Percentiles rank a stretch among this genome's conserved stretches.
These are phyloP conservation scores for Irpex sp. DNA, from an alignment of 1,284 basidiomycete genomes.

Conservation along the genomic window DNA sequence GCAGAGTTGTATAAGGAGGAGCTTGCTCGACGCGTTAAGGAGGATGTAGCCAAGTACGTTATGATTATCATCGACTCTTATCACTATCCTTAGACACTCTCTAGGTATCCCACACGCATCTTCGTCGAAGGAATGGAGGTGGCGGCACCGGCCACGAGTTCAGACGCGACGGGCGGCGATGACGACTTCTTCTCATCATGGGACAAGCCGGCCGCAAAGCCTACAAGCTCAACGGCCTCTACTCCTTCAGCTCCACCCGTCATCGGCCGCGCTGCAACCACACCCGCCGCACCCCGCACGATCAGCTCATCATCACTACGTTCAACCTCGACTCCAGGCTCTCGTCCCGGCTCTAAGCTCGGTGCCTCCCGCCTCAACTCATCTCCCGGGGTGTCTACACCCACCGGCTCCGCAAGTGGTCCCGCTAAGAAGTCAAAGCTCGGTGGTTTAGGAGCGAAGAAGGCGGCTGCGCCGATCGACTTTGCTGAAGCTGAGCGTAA, in stretches of 20 bases:
- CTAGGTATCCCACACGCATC: slow-evolving; percentile 72
- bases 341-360: slow-evolving; percentile 36
- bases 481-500: slow-evolving; percentile 90
- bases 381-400: slow-evolving; percentile 29
- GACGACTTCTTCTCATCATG: slow-evolving; percentile 97
- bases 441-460: slow-evolving; percentile 83
- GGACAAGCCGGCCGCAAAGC: slow-evolving; percentile 77
- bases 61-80: not conserved
- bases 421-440: slow-evolving; percentile 63
- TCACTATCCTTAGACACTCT: not conserved
- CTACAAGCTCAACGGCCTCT: slow-evolving; percentile 34
- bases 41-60: slow-evolving; percentile 68
- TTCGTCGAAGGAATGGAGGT: slow-evolving; percentile 66
- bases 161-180: slow-evolving; percentile 44
- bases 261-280: slow-evolving; percentile 46
- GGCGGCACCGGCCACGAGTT: slow-evolving; percentile 19
- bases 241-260: slow-evolving; percentile 53
- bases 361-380: slow-evolving; percentile 54
- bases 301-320: slow-evolving; percentile 57
- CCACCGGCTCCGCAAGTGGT: slow-evolving; percentile 25
- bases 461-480: slow-evolving; percentile 72
- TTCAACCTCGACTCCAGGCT: slow-evolving; percentile 30
- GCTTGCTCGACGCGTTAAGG: slow-evolving; percentile 72
- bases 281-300: slow-evolving; percentile 47
- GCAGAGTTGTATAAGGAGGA: slow-evolving; percentile 93